Base-by-base conservation (phyloP, 768 basidiomycete genomes). In the Agaricus subrufescens region DNA sequence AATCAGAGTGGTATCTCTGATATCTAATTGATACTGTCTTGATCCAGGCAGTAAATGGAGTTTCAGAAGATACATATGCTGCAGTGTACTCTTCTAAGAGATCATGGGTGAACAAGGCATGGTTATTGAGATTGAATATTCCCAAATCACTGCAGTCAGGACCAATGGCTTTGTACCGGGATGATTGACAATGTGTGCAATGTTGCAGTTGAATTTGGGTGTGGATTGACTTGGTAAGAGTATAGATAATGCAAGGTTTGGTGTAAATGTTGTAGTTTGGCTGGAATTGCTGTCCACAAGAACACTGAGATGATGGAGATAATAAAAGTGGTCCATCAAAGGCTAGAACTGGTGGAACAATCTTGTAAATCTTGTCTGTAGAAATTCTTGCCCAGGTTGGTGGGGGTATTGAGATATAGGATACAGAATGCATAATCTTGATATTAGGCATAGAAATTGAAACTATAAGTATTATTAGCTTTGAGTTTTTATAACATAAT, bases 81-180 rank as follows among this genome's bases (percentile, higher is more conserved):
- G 58, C 63, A 1, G 69, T 72, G 46, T 71, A 75, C 38, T 69
- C 68, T 29, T 75, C 65, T 3, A 75, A 59, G 3, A 73, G 57
- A 12, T 71, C 63, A 44, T 73, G 70, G 1, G 71, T 58, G 50
- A 73, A 65, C 3, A 73, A 39, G 3, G 58, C 47, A 2, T 42
- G 50, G 57, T 73, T 72, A 43, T 74, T 72, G 37, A 61, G 65
- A 56, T 75, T 75, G 57, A 75, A 71, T 0, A 73, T 9, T 1
- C 71, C 71, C 9, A 62, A 11, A 2, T 61, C 50, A 6, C 55
- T 19, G 9, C 61, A 59, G 30, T 75, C 71, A 2, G 71, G 70
- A 4, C 71, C 70, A 45, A 73, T 66, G 30, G 52, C 67, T 3
- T 63, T 51, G 2, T 60, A 47, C 4, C 45, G 31, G 14, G 29